phyloP scores from a whole-genome alignment of 352 stramenopile species.

The Phytophthora chlamydospora region DNA sequence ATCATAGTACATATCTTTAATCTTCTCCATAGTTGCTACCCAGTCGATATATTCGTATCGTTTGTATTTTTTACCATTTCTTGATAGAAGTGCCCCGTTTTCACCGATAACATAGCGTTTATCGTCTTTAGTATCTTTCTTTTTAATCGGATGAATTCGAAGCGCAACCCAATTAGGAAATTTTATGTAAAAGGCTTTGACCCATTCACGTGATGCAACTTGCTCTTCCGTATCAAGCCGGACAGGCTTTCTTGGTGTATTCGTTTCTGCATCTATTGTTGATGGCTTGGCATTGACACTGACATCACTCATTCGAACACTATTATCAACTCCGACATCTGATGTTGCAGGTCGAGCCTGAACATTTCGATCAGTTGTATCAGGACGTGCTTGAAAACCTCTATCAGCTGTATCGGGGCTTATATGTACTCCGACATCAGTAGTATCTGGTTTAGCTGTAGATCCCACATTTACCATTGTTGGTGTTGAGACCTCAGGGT shows the following conservation, averaged over 20 bases:
- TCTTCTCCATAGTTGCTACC: background rate
- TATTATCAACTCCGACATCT: too few relatives aligned
- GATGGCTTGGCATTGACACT: too few relatives aligned
- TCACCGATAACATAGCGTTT: background rate
- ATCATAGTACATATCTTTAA: background rate
- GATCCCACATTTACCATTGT: constrained; percentile 1
- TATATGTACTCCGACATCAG: background rate
- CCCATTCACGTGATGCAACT: too few relatives aligned
- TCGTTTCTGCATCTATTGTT: too few relatives aligned
- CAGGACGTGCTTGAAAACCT: too few relatives aligned
- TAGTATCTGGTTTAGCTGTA: background rate
- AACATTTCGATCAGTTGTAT: too few relatives aligned
- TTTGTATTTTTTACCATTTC: background rate
- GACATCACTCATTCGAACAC: too few relatives aligned
- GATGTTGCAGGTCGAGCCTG: too few relatives aligned
- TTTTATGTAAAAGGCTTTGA: too few relatives aligned
- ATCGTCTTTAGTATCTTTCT: background rate
- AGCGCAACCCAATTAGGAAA: background rate
- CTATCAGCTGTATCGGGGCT: background rate
- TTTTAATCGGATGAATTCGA: background rate
- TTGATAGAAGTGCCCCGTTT: too few relatives aligned
- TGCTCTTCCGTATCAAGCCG: too few relatives aligned
- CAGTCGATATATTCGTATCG: constrained; percentile 1
- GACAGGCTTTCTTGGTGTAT: too few relatives aligned
- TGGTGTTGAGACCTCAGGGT: constrained; percentile 4